Evolutionary conservation across 805 yeast species (phyloP), one percentile per base, ranked within the genome.

Genomic region (Deakozyma indianensis): DNA sequence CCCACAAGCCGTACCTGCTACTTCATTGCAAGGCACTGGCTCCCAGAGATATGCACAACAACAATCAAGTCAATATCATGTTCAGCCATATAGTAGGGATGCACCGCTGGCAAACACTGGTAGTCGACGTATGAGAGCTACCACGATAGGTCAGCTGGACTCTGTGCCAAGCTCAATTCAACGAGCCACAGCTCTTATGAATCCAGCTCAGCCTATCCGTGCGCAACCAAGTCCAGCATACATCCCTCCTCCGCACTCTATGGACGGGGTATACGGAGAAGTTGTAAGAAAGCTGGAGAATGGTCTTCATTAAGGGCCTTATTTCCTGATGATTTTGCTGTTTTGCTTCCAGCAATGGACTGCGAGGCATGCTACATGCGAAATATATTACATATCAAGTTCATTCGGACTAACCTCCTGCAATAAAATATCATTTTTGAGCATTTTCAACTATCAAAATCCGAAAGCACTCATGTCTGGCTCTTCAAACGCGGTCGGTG

Each of bases 381-480:
- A 32, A 14, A n/a, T 32, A 32, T n/a, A n/a, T 32, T 25, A 25
- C 28, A 25, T 25, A 25, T 25, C 11, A 25, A 25, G 14, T 25
- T n/a, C n/a, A n/a, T n/a, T n/a, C n/a, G n/a, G n/a, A n/a, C n/a
- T n/a, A n/a, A n/a, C n/a, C n/a, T n/a, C n/a, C n/a, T n/a, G n/a
- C n/a, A n/a, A n/a, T n/a, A n/a, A n/a, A n/a, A n/a, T n/a, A n/a
- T n/a, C n/a, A n/a, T n/a, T n/a, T n/a, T n/a, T n/a, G n/a, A n/a
- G n/a, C n/a, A n/a, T n/a, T 14, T 25, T 25, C 28, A 23, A 16
- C 11, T 15, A 43, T 16, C 45, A 53, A 38, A 53, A 49, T 9
- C 71, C 75, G 54, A 80, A 80, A 0, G 84, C 72, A 57, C 81
- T 77, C 87, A 82, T 79, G 55, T 82, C 87, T 0, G 88, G 85